Evolutionary conservation across 345 rosid species (phyloP).

Genomic region (Salix brachista): DNA sequence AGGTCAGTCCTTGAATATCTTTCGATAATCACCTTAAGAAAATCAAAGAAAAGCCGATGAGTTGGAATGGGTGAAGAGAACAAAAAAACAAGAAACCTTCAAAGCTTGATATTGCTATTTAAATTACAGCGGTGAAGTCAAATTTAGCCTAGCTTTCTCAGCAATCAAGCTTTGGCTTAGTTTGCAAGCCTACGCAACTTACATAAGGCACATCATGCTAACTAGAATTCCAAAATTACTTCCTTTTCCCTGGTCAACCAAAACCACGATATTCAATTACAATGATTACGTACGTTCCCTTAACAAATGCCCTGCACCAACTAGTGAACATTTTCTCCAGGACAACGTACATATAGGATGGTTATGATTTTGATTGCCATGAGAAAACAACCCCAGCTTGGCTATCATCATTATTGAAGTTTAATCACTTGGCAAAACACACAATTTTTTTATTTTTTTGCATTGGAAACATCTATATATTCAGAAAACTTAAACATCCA

Average conservation of each 20-base stretch:
- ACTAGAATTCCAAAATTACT: background rate
- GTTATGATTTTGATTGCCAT: background rate
- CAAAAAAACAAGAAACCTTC: background rate
- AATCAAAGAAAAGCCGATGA: background rate
- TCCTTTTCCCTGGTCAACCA: background rate
- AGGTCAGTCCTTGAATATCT: slow-evolving; percentile 60
- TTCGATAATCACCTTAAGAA: slow-evolving; percentile 60
- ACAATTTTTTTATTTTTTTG: no score
- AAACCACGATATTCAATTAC: background rate
- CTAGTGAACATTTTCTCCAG: background rate
- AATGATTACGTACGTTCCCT: background rate
- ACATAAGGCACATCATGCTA: background rate
- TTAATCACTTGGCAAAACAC: background rate
- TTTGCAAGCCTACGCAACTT: background rate
- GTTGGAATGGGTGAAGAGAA: background rate
- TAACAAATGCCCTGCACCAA: background rate
- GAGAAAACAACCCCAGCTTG: background rate
- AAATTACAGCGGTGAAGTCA: background rate
- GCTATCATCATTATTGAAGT: background rate
- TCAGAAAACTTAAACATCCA: background rate
- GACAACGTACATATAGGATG: background rate
- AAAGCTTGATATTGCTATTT: background rate
- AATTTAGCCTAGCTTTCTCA: background rate
- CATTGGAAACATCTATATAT: background rate
- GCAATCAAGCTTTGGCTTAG: background rate